A percentile compares a stretch with the other conserved stretches of the same genome.
Conservation (phyloP, 2,329 filamentous ascomycete species). For the Colletotrichum chlorophyti region DNA sequence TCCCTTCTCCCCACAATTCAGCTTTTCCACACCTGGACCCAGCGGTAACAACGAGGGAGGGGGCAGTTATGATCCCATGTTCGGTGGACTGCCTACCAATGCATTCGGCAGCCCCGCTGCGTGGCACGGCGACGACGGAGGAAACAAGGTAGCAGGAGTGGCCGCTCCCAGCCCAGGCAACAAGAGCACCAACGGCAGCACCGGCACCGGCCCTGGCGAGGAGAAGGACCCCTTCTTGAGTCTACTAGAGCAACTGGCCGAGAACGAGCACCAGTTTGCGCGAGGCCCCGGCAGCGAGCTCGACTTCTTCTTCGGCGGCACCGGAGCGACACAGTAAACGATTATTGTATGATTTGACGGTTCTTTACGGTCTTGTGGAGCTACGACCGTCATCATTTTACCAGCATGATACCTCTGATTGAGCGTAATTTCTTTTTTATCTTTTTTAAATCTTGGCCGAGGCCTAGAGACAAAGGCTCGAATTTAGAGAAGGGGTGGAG, state of each 20-base stretch:
- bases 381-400: not conserved
- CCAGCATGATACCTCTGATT: constrained; percentile 15
- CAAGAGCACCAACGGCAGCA: constrained; percentile 56
- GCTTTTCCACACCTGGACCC: constrained; percentile 42
- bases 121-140: constrained; percentile 53
- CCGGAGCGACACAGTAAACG: constrained; percentile 25
- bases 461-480: not conserved
- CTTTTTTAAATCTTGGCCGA: not conserved
- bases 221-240: constrained; percentile 85
- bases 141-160: constrained; percentile 23
- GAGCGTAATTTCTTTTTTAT: constrained; percentile 6
- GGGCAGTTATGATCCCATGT: constrained; percentile 65
- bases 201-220: constrained; percentile 55
- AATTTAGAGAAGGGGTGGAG: constrained; percentile 8
- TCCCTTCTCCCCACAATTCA: constrained; percentile 51
- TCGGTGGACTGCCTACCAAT: constrained; percentile 61
- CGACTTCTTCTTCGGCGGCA: constrained; percentile 72
- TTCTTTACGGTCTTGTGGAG: not conserved
- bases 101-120: constrained; percentile 58
- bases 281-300: constrained; percentile 75
- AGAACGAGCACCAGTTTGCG: constrained; percentile 71
- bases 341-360: not conserved
- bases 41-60: constrained; percentile 38
- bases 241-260: constrained; percentile 80
- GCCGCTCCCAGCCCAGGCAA: constrained; percentile 46